phyloP scores from a whole-genome alignment of 208 protist species.

The Jaenimonas drosophilae region DNA sequence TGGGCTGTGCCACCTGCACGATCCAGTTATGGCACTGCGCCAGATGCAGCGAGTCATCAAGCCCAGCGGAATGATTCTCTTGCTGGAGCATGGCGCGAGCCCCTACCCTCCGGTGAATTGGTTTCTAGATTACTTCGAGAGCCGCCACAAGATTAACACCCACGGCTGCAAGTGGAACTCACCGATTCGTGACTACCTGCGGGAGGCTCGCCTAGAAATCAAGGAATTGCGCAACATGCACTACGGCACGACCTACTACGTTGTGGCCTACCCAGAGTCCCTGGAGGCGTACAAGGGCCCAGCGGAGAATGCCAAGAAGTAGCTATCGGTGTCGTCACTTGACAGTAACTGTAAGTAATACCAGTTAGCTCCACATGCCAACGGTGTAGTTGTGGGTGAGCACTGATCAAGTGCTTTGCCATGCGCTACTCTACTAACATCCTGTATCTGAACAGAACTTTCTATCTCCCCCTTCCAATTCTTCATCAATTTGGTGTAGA shows the following conservation, averaged over 20 bases:
- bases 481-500: no score
- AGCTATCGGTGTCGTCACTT: no score
- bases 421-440: no score
- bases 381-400: no score
- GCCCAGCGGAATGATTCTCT: slow-evolving; percentile 77
- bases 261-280: slow-evolving; percentile 78
- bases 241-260: slow-evolving; percentile 89
- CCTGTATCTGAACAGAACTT: no score
- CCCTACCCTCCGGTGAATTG: slow-evolving; percentile 81
- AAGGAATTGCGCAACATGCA: slow-evolving; percentile 85
- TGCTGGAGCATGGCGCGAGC: slow-evolving; percentile 83
- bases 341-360: no score
- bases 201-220: slow-evolving; percentile 64
- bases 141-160: slow-evolving; percentile 73
- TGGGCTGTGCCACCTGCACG: slow-evolving; percentile 83
- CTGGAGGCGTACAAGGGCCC: slow-evolving; percentile 52
- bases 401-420: no score
- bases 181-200: slow-evolving; percentile 68
- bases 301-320: slow-evolving; percentile 4
- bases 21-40: slow-evolving; percentile 79
- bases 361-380: no score
- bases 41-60: slow-evolving; percentile 90
- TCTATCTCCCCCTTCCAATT: no score
- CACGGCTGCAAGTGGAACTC: slow-evolving; percentile 82
- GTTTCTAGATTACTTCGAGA: slow-evolving; percentile 80